Conservation (phyloP, 2,329 filamentous ascomycete genomes). For the Aureobasidium sp. region DNA sequence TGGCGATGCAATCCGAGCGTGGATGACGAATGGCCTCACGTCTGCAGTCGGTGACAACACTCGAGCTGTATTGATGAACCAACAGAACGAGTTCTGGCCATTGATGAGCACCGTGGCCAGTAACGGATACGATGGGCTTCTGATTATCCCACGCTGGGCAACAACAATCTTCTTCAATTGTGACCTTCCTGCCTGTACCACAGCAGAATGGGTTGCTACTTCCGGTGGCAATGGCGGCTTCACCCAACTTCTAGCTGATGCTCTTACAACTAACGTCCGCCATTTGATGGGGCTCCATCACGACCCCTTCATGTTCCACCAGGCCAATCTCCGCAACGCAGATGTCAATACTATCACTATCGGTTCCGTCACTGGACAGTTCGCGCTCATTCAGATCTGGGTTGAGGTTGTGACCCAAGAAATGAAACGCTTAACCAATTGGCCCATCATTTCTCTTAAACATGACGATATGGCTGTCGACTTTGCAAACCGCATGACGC, state of each 20-base stretch:
- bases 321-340: conserved; percentile 49
- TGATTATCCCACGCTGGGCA: conserved; percentile 52
- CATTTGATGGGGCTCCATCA: conserved; percentile 49
- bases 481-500: conserved; percentile 47
- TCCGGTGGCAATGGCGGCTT: conserved; percentile 48
- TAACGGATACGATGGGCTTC: conserved; percentile 50
- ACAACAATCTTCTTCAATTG: conserved; percentile 60
- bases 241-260: conserved; percentile 42
- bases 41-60: conserved; percentile 59
- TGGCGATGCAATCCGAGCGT: conserved; percentile 53
- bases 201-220: conserved; percentile 53
- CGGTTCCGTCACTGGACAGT: conserved; percentile 38
- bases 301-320: conserved; percentile 57
- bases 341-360: conserved; percentile 42
- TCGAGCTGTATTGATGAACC: conserved; percentile 45
- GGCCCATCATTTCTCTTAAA: conserved; percentile 48
- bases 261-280: conserved; percentile 46
- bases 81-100: conserved; percentile 46
- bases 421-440: conserved; percentile 44
- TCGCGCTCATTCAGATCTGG: conserved; percentile 51
- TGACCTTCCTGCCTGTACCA: conserved; percentile 48
- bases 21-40: conserved; percentile 51
- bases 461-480: conserved; percentile 46
- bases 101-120: conserved; percentile 42
- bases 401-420: conserved; percentile 47